Evolutionary conservation across 208 protist genomes (phyloP).

Genomic region (Trypanosoma platydactyli): DNA sequence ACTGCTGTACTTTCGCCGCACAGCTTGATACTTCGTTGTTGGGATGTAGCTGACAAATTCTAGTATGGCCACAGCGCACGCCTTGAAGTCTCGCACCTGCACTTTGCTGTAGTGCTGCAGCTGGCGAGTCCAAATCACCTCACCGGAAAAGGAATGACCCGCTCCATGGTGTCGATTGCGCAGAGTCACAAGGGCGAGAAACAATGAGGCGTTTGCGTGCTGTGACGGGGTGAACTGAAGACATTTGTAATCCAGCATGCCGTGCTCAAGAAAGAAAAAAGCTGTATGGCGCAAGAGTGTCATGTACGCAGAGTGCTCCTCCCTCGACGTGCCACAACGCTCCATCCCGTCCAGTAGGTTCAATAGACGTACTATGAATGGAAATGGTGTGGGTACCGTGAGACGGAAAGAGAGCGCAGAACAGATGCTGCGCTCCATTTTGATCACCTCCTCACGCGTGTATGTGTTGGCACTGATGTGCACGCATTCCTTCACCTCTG

Average conservation of each 20-base stretch:
- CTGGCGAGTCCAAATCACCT: constrained; percentile 57
- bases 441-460: constrained; percentile 87
- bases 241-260: constrained; percentile 86
- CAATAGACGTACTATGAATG: constrained; percentile 80
- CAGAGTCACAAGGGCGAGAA: constrained; percentile 79
- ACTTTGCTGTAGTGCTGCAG: constrained; percentile 72
- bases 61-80: constrained; percentile 79
- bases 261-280: constrained; percentile 88
- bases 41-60: constrained; percentile 76
- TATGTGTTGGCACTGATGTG: constrained; percentile 95
- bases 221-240: constrained; percentile 93
- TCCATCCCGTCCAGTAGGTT: constrained; percentile 67
- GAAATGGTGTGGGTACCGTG: constrained; percentile 85
- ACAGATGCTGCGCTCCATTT: constrained; percentile 90
- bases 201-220: constrained; percentile 91
- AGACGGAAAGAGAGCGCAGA: constrained; percentile 83
- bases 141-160: constrained; percentile 8
- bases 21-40: constrained; percentile 84
- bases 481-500: constrained; percentile 93
- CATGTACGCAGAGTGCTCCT: constrained; percentile 37
- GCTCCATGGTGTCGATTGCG: constrained; percentile 41
- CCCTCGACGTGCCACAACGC: constrained; percentile 29
- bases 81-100: constrained; percentile 59
- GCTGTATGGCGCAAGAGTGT: constrained; percentile 58
- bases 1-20: constrained; percentile 88